Evolutionary conservation across 371 early-diverging fungal species (phyloP).

Genomic region (Apophysomyces ossiformis): DNA sequence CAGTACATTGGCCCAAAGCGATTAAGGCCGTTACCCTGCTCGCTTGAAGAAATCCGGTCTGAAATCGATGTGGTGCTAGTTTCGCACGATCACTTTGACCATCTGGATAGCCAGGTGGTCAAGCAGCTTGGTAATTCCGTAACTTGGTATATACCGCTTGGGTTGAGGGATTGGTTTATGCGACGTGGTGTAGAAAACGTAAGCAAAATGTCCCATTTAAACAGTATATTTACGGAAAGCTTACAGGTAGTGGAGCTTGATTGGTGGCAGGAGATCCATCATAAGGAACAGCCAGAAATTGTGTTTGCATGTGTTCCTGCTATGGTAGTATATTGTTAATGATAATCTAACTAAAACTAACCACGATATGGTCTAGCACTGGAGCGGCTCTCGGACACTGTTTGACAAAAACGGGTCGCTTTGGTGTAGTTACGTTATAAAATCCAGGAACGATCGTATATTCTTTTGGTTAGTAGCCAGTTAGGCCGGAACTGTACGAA

Average conservation of each 20-base stretch:
- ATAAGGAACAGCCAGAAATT: constrained; percentile 46
- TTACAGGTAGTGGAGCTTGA: constrained; percentile 62
- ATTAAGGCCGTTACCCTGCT: constrained; percentile 54
- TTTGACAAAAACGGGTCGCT: constrained; percentile 59
- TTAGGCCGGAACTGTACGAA: background rate
- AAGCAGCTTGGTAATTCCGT: constrained; percentile 53
- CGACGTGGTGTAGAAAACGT: constrained; percentile 58
- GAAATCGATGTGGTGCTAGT: constrained; percentile 60
- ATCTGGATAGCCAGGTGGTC: constrained; percentile 58
- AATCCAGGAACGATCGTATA: constrained; percentile 41
- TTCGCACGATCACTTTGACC: constrained; percentile 64
- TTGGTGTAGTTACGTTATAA: constrained; percentile 65
- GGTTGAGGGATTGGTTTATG: constrained; percentile 59
- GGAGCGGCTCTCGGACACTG: constrained; percentile 55
- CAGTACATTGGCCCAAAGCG: constrained; percentile 58
- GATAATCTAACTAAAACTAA: background rate
- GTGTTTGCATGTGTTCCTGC: constrained; percentile 60
- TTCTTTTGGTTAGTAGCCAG: constrained; percentile 55
- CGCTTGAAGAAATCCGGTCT: constrained; percentile 47
- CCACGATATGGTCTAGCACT: constrained; percentile 40
- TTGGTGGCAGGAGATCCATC: constrained; percentile 67
- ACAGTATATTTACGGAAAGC: background rate
- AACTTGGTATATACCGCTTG: constrained; percentile 69
- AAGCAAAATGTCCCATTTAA: constrained; percentile 1
- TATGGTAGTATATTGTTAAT: constrained; percentile 30